Evolutionary conservation across 352 stramenopile species (phyloP), one percentile per base, ranked within the genome.

Genomic region (Proteromonas lacertae): DNA sequence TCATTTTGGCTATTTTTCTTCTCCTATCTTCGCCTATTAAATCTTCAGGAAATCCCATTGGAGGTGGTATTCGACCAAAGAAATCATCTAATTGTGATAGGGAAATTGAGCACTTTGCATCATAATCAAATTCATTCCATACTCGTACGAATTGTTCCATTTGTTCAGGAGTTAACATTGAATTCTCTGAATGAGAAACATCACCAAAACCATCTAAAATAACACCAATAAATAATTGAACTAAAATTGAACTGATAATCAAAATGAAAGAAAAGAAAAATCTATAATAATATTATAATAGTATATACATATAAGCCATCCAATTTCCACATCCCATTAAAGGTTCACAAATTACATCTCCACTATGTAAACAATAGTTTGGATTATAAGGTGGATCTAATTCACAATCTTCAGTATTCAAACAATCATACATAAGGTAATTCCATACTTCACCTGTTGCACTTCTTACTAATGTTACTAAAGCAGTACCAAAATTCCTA

Each of bases 191-290:
- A 28, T 28, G 5, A 28, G 5, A 5, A 10, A 10, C 59, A 23
- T 42, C 69, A 56, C 72, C 73, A 53, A 88, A 89, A 30, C 66
- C 65, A 35, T 88, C 69, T 8, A 89, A 60, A 35, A 90, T 79
- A 20, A 89, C 66, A 20, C 67, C 73, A 20, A 88, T 82, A 31
- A 79, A 87, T 33, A 90, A 52, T 41, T 90, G 88, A 17, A 91
- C 57, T 49, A 86, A 69, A 9, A 89, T 60, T 40, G 76, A 89
- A 9, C 62, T 81, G 23, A 91, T 58, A n/a, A 88, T 55, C 36
- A 91, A 40, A 10, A 67, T 82, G 42, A 89, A 89, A 2, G 54
- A 54, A 32, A 55, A 56, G n/a, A n/a, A n/a, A n/a, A n/a, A n/a
- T n/a, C n/a, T 41, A 46, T 70, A 29, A 50, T 47, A 46, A 74